These are phyloP conservation scores for Kockovaella imperatae DNA, from an alignment of 768 basidiomycete genomes.

Conservation along the genomic window DNA sequence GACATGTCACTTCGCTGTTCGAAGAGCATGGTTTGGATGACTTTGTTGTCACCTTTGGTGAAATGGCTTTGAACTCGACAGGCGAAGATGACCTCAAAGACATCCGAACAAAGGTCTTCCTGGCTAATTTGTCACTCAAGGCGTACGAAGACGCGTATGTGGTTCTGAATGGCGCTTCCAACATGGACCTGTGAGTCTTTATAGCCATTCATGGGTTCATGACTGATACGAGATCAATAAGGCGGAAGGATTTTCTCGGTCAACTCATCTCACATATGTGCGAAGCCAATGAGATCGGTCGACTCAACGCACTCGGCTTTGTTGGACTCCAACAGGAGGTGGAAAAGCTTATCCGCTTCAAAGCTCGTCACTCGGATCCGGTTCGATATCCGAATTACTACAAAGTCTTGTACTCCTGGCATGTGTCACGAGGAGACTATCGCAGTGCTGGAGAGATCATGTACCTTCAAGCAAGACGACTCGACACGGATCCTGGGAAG, in stretches of 20 bases:
- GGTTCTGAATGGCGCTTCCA: constrained; percentile 64
- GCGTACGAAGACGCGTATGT: constrained; percentile 83
- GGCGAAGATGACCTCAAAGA: constrained; percentile 53
- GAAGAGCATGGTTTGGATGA: constrained; percentile 53
- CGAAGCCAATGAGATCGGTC: constrained; percentile 71
- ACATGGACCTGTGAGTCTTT: constrained; percentile 64
- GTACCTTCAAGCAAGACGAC: constrained; percentile 81
- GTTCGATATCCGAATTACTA: constrained; percentile 76
- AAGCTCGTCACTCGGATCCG: constrained; percentile 88
- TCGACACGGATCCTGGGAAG: constrained; percentile 47
- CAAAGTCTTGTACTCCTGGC: constrained; percentile 89
- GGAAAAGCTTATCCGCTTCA: constrained; percentile 79
- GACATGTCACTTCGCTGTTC: constrained; percentile 69
- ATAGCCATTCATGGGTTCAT: neutral
- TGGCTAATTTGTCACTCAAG: constrained; percentile 63
- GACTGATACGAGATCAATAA: constrained; percentile 49
- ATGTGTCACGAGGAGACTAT: constrained; percentile 77
- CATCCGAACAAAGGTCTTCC: constrained; percentile 73
- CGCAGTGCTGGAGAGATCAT: constrained; percentile 82
- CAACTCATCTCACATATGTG: constrained; percentile 88
- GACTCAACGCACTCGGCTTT: constrained; percentile 74
- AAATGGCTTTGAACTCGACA: constrained; percentile 68
- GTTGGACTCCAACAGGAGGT: constrained; percentile 76
- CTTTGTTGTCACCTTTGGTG: constrained; percentile 66
- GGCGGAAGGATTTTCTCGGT: constrained; percentile 69